Evolutionary conservation across 306 rosid species (phyloP), one percentile per base, ranked within the genome.

Genomic region (Gastrolobium bilobum): DNA sequence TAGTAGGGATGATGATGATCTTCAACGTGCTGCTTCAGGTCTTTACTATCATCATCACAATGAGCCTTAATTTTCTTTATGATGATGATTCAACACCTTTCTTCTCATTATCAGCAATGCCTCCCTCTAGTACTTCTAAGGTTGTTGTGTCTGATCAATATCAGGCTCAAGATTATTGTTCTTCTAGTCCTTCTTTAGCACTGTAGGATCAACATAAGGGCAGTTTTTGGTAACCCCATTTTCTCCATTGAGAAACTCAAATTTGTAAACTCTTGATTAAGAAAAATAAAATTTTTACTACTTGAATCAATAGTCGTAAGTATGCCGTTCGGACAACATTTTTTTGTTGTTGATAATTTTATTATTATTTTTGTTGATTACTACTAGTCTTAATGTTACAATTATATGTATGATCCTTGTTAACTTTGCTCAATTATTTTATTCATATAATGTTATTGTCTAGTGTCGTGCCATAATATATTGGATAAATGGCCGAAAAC

Each of bases 11-110:
- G 85, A 76, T 52, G 73, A 76, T 72, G 87, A 83, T 47, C 48
- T 83, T 3, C 80, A 30, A 13, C 78, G 79, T 52, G 89, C 84
- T 13, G 71, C 74, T 62, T 76, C 80, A 4, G 74, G 79, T 7
- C 87, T 86, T 15, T 47, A 79, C 60, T 59, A 7, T 39, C 14
- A 64, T 30, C 68, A 53, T 9, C 58, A 37, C 8, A 40, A 38
- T 14, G 65, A 47, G 4, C 70, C 67, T 2, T 20, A 20, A 20
- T 20, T 51, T 61, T 67, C 48, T 11, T n/a, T 26, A 4, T 54
- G 63, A 29, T 54, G 63, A 29, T 15, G 44, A 20, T 20, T 20
- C 26, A 20, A 20, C 26, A 20, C 26, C 26, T 44, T 15, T 29
- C 71, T 11, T 31, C 4, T 76, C 82, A 1, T 77, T 79, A 15